These are phyloP conservation scores for Wickerhamiella lipophila DNA, from an alignment of 805 yeast species.

Conservation along the genomic window DNA sequence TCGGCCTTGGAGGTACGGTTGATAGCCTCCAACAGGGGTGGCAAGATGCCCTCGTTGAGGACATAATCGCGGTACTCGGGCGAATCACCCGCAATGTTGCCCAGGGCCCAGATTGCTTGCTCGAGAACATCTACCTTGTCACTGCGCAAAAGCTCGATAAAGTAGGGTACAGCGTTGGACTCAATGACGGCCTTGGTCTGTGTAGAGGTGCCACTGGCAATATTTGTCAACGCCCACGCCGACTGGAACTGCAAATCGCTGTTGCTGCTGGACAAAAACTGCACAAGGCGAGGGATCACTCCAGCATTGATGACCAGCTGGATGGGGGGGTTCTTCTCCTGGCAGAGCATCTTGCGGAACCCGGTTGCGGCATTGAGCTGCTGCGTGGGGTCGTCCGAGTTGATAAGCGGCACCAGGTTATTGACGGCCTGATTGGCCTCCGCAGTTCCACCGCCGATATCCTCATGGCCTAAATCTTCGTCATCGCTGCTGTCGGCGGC, in stretches of 20 bases:
- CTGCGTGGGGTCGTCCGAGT: constrained; percentile 58
- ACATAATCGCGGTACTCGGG: constrained; percentile 83
- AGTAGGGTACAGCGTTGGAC: constrained; percentile 85
- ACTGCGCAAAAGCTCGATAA: constrained; percentile 70
- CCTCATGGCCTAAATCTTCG: constrained; percentile 31
- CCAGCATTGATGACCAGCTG: constrained; percentile 87
- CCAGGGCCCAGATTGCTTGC: constrained; percentile 98
- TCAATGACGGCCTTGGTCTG: constrained; percentile 88
- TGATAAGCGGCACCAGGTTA: constrained; percentile 67
- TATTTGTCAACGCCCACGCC: constrained; percentile 98
- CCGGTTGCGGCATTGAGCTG: constrained; percentile 83
- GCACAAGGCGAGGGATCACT: constrained; percentile 82
- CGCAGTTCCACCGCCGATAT: constrained; percentile 19
- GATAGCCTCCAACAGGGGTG: constrained; percentile 69
- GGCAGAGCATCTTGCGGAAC: constrained; percentile 83
- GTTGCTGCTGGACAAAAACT: constrained; percentile 58
- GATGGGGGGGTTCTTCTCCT: constrained; percentile 94
- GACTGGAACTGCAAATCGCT: constrained; percentile 91
- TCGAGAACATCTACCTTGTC: constrained; percentile 85
- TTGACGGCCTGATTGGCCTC: constrained; percentile 50
- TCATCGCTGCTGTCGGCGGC: constrained; percentile 43
- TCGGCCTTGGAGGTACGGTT: constrained; percentile 64
- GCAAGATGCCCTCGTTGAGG: constrained; percentile 72
- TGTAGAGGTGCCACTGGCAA: constrained; percentile 83
- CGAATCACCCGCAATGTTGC: constrained; percentile 98